Base-by-base conservation (phyloP, 192 early-diverging fungal species). In the Coemansia furcata region DNA sequence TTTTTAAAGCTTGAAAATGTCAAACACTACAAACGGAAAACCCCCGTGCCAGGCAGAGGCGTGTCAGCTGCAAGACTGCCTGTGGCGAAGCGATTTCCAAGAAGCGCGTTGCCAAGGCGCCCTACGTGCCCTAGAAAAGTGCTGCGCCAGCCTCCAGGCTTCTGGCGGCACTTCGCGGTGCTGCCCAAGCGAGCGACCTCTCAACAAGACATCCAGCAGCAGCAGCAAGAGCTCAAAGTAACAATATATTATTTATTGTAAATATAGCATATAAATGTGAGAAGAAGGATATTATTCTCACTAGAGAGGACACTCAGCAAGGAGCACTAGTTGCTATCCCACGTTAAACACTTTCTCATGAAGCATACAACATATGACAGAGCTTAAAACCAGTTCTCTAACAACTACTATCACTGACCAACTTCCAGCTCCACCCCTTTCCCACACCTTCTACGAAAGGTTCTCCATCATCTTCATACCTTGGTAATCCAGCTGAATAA, bases 31-130 rank as follows among this genome's bases (percentile, higher is more conserved):
- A n/a, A 49, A 23, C 19, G 70, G 67, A 10, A 73, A 70, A 40
- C 68, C 80, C 14, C 64, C 80, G 38, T 83, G 80, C 47, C 80
- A 83, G 46, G 60, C 54, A 43, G 66, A 83, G 42, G 80, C 80
- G 29, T 83, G 80, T 36, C 66, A 60, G 42, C 60, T 83, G 17
- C 80, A 83, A 55, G 75, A 68, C 68, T 83, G 80, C 44, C 66
- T 83, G 47, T 74, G 76, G 69, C 59, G 65, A 19, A 70, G 63
- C 69, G 76, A 83, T 64, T 83, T 77, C 58, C 80, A 83, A 52
- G 75, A 83, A 36, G 61, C 69, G 10, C 68, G 76, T 14, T 83
- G 80, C 66, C 61, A 67, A 21, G 59, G 66, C 36, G 69, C 66
- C 6, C 42, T 83, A 11, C 42, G 67, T 17, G 69, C 63, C 23